Percentiles rank a stretch among this genome's conserved stretches.
phyloP scores from a whole-genome alignment of 2,329 filamentous ascomycete species.

The Cladosporium oxysporum region DNA sequence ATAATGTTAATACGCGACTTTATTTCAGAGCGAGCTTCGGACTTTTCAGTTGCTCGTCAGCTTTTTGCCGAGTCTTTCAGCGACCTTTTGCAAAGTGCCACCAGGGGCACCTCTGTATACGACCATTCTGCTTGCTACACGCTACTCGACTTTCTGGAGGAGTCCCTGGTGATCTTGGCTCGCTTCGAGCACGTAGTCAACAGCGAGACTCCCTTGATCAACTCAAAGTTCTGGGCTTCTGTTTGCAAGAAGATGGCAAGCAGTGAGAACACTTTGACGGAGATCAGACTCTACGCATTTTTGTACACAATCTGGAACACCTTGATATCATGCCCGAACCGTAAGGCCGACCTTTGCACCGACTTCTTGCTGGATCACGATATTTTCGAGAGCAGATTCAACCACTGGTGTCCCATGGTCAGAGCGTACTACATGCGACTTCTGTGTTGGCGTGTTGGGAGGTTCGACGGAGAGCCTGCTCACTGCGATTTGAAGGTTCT shows the following conservation, averaged over 20 bases:
- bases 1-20: constrained; percentile 82
- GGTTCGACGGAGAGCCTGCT: constrained; percentile 65
- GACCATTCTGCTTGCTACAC: constrained; percentile 84
- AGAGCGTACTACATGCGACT: constrained; percentile 89
- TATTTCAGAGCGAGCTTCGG: constrained; percentile 62
- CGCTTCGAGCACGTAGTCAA: constrained; percentile 56
- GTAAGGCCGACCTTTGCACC: constrained; percentile 70
- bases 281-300: constrained; percentile 81
- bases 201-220: constrained; percentile 54
- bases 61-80: constrained; percentile 78
- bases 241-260: constrained; percentile 77
- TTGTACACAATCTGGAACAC: constrained; percentile 79
- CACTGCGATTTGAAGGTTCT: constrained; percentile 60
- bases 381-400: constrained; percentile 80
- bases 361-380: constrained; percentile 74
- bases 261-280: constrained; percentile 86
- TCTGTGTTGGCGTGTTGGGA: constrained; percentile 83
- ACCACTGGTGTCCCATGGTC: constrained; percentile 95
- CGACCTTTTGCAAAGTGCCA: constrained; percentile 69
- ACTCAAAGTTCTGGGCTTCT: constrained; percentile 84
- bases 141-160: constrained; percentile 88
- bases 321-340: constrained; percentile 63
- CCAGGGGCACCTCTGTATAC: constrained; percentile 74
- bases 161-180: constrained; percentile 68
- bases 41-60: constrained; percentile 58